phyloP scores from a whole-genome alignment of 2,329 filamentous ascomycete genomes.

The Stemphylium lycopersici region DNA sequence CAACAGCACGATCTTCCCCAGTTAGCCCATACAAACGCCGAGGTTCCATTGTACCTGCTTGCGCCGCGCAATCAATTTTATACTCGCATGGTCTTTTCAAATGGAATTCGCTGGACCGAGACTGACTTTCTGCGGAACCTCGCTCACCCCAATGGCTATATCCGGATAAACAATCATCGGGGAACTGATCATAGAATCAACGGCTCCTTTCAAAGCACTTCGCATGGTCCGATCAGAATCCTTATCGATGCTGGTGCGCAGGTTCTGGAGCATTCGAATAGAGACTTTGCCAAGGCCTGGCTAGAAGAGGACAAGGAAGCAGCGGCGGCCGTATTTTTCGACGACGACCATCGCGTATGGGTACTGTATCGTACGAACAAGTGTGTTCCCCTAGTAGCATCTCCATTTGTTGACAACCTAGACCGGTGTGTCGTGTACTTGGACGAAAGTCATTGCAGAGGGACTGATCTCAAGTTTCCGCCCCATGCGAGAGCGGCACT shows the following conservation, averaged over 20 bases:
- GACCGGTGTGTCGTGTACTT: constrained; percentile 62
- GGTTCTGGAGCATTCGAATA: constrained; percentile 67
- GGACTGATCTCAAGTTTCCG: constrained; percentile 65
- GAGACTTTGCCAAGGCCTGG: constrained; percentile 58
- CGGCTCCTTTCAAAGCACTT: not conserved
- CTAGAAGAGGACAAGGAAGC: constrained; percentile 54
- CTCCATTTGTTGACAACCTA: constrained; percentile 62
- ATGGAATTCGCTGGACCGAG: constrained; percentile 53
- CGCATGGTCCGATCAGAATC: constrained; percentile 52
- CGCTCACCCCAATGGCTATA: not conserved
- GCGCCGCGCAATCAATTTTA: constrained; percentile 59
- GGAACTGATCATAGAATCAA: not conserved
- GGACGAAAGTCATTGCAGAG: constrained; percentile 66
- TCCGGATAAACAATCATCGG: not conserved
- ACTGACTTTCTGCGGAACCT: constrained; percentile 54
- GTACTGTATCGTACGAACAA: constrained; percentile 52
- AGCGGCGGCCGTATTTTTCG: constrained; percentile 62
- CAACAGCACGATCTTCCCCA: constrained; percentile 64
- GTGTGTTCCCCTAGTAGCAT: constrained; percentile 57
- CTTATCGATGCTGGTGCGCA: constrained; percentile 70
- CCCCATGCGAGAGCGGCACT: constrained; percentile 56
- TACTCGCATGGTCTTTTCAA: constrained; percentile 39
- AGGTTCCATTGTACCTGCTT: constrained; percentile 66
- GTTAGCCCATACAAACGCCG: constrained; percentile 66
- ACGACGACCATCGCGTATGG: constrained; percentile 53